Conservation (phyloP, 2,329 filamentous ascomycete species). For the Pleomassaria siparia region DNA sequence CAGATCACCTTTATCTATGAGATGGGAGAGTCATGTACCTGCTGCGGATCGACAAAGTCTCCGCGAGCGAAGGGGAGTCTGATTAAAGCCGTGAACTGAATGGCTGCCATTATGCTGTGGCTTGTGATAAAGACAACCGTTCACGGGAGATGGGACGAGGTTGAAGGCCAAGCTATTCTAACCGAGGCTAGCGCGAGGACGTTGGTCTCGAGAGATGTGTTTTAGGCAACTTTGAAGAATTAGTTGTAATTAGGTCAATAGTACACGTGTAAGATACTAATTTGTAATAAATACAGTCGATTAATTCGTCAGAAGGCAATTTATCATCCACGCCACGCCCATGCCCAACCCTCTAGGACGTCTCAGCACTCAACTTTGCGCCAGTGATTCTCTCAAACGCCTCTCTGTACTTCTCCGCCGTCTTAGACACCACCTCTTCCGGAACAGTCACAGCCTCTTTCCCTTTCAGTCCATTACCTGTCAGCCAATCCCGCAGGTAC, state of each 20-base stretch:
- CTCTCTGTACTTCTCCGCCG: constrained; percentile 72
- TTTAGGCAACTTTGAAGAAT: no score
- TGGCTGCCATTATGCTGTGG: constrained; percentile 18
- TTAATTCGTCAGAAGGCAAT: no score
- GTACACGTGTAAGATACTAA: no score
- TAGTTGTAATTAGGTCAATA: no score
- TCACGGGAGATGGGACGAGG: not conserved
- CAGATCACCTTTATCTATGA: not conserved
- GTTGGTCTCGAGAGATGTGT: no score
- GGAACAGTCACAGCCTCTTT: constrained; percentile 73
- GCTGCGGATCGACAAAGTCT: constrained; percentile 86
- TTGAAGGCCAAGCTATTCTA: not conserved
- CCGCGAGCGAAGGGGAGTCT: constrained; percentile 85
- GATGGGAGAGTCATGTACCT: constrained; percentile 56
- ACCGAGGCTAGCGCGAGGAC: not conserved
- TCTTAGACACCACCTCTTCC: constrained; percentile 68
- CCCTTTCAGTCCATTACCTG: constrained; percentile 70
- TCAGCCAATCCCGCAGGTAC: constrained; percentile 77
- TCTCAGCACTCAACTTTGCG: not conserved
- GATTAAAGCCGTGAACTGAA: constrained; percentile 73
- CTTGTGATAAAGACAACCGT: not conserved
- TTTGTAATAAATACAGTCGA: no score
- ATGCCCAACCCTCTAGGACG: not conserved
- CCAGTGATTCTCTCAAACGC: constrained; percentile 72
- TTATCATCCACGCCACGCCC: not conserved